Conservation (phyloP, 768 basidiomycete species). For the Kwoniella mangroviensis region DNA sequence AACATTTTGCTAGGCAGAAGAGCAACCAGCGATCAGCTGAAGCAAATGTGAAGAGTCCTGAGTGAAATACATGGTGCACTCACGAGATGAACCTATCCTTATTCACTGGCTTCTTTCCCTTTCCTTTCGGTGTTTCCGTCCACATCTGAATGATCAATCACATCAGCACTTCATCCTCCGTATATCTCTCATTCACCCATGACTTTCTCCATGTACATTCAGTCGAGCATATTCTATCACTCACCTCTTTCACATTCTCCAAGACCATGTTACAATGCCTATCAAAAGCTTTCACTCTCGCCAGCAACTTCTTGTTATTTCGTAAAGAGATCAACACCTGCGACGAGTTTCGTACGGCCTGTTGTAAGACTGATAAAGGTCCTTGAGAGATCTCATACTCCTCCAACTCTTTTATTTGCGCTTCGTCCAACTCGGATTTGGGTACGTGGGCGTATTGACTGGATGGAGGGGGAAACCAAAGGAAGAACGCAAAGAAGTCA, state of each 20-base stretch:
- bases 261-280: constrained; percentile 98
- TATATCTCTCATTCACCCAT: not conserved
- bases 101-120: constrained; percentile 98
- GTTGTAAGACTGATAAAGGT: constrained; percentile 64
- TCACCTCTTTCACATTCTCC: constrained; percentile 96
- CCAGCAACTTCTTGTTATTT: constrained; percentile 92
- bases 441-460: constrained; percentile 97
- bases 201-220: not conserved
- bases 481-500: not conserved
- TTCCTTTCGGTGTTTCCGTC: constrained; percentile 97
- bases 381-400: constrained; percentile 98
- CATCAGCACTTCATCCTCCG: not conserved
- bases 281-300: constrained; percentile 95
- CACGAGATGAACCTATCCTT: constrained; percentile 91
- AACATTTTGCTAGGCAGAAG: constrained; percentile 85
- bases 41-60: not conserved
- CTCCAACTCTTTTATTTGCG: constrained; percentile 91
- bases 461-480: not conserved
- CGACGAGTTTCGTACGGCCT: constrained; percentile 94
- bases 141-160: constrained; percentile 77
- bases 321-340: constrained; percentile 96
- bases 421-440: constrained; percentile 96
- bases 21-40: not conserved
- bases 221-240: constrained; percentile 37
- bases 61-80: constrained; percentile 20